Conservation (phyloP, 495 filamentous ascomycete genomes). For the Podospora pseudocomata region DNA sequence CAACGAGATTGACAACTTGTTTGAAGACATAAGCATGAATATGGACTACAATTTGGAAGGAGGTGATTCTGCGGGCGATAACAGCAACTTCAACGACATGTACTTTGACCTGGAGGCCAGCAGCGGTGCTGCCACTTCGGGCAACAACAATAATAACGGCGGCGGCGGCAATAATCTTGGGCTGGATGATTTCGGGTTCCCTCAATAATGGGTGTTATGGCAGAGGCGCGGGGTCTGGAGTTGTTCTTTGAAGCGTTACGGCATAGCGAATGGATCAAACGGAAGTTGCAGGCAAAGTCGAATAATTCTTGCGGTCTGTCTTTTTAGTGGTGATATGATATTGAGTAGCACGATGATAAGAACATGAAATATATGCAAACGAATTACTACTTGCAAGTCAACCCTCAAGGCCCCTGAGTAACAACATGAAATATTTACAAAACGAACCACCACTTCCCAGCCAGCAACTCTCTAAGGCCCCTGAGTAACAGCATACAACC, state of each 20-base stretch:
- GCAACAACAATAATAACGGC: conserved; percentile 35
- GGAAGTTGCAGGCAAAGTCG: neutral
- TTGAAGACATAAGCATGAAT: conserved; percentile 34
- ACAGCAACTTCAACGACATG: conserved; percentile 44
- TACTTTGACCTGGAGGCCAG: conserved; percentile 35
- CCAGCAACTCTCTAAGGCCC: conserved; percentile 28
- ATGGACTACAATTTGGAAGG: conserved; percentile 38
- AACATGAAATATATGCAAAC: no score
- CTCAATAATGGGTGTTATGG: neutral
- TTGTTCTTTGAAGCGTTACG: neutral
- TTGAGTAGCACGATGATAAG: no score
- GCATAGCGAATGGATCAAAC: neutral
- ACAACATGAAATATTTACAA: conserved; percentile 4
- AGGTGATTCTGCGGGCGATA: conserved; percentile 25
- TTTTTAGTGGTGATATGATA: neutral
- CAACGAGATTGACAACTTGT: conserved; percentile 39
- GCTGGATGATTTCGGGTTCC: neutral
- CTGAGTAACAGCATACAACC: conserved; percentile 45
- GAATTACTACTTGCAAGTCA: no score
- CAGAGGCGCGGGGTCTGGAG: neutral
- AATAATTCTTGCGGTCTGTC: neutral
- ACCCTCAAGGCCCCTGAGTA: no score
- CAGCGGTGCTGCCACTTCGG: conserved; percentile 23
- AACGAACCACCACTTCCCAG: neutral
- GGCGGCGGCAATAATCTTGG: neutral